Evolutionary conservation across 306 rosid genomes (phyloP).

Genomic region (Vigna angularis): DNA sequence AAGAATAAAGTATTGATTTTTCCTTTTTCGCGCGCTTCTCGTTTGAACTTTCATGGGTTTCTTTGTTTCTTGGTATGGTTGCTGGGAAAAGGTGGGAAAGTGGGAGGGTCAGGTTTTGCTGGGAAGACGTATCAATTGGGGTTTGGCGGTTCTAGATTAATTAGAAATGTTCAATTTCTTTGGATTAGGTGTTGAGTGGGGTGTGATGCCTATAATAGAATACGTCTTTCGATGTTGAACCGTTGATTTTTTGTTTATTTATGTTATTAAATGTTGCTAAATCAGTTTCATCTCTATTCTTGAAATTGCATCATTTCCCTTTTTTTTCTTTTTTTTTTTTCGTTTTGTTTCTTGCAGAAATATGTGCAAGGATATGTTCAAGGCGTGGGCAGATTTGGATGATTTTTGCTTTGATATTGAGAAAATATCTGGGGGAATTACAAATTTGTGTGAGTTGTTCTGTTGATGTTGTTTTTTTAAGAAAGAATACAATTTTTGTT

Average conservation of each 20-base stretch:
- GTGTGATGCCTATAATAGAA: neutral
- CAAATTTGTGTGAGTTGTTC: slow-evolving; percentile 83
- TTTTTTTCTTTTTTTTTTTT: neutral
- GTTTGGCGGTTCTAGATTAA: neutral
- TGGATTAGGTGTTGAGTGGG: slow-evolving; percentile 13
- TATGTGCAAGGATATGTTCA: slow-evolving; percentile 84
- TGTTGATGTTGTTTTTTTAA: slow-evolving; percentile 16
- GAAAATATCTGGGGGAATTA: slow-evolving; percentile 89
- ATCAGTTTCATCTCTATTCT: neutral
- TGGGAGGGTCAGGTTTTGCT: neutral
- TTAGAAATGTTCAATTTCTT: neutral
- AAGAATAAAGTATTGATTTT: neutral
- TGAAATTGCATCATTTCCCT: neutral
- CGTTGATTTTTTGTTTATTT: neutral
- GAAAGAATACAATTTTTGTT: neutral
- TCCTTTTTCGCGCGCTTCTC: slow-evolving; percentile 26
- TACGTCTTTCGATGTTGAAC: neutral
- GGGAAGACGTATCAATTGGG: neutral
- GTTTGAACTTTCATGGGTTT: slow-evolving; percentile 10
- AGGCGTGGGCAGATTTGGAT: slow-evolving; percentile 76
- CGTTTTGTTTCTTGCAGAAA: slow-evolving; percentile 53
- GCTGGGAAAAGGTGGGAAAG: slow-evolving; percentile 19
- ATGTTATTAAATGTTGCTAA: neutral
- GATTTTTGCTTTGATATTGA: slow-evolving; percentile 72
- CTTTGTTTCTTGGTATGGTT: neutral